Evolutionary conservation across 306 rosid species (phyloP).

Genomic region (Mimosa pudica): DNA sequence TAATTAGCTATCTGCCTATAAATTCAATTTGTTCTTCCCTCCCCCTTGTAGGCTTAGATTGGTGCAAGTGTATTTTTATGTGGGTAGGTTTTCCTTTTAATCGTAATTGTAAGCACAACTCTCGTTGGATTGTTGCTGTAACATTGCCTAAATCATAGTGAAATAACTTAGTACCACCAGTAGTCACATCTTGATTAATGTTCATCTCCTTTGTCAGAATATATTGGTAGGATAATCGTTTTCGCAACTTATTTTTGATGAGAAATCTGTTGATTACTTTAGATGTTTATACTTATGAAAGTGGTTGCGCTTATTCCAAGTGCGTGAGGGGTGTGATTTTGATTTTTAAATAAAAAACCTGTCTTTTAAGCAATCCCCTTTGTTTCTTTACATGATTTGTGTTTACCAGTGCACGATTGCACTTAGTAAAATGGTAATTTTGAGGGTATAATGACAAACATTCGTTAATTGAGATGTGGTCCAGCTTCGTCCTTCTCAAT

Average conservation of each 20-base stretch:
- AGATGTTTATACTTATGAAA: not conserved
- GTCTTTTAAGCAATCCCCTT: no score
- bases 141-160: conserved; percentile 25
- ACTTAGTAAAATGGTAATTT: no score
- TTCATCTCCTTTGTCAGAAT: conserved; percentile 32
- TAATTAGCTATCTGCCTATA: conserved; percentile 21
- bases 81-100: conserved; percentile 39
- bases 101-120: conserved; percentile 33
- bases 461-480: no score
- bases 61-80: conserved; percentile 39
- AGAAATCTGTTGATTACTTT: not conserved
- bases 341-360: no score
- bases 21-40: conserved; percentile 36
- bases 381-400: no score
- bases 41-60: conserved; percentile 28
- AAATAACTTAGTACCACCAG: conserved; percentile 26
- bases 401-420: no score
- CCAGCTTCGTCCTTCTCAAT: no score
- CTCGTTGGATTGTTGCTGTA: conserved; percentile 25
- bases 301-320: not conserved
- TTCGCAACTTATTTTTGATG: not conserved
- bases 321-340: not conserved
- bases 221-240: not conserved
- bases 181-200: conserved; percentile 19
- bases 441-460: no score